Evolutionary conservation across 108 stramenopile genomes (phyloP).

Genomic region (Schizochytrium sp.): DNA sequence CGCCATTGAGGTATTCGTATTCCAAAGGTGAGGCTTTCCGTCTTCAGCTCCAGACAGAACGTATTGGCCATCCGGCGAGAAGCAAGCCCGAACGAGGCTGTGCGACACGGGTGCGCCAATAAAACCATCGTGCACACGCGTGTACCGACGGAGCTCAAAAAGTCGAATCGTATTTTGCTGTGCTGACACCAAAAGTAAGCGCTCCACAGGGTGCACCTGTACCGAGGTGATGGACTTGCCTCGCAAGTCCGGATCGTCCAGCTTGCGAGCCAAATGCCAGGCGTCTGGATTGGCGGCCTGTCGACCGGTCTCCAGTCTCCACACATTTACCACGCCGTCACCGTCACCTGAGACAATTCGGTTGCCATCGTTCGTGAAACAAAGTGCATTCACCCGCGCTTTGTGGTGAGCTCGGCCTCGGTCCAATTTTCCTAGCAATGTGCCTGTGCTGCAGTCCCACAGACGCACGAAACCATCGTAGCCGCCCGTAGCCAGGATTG

Average conservation of each 20-base stretch:
- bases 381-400: neutral
- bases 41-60: neutral
- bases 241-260: neutral
- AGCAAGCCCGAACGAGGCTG: neutral
- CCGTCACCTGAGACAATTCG: neutral
- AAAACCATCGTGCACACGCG: neutral
- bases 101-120: slow-evolving; percentile 2
- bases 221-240: neutral
- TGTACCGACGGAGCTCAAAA: neutral
- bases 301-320: neutral
- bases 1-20: neutral
- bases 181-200: neutral
- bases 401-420: neutral
- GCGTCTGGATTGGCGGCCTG: neutral
- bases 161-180: slow-evolving; percentile 8
- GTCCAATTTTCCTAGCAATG: neutral
- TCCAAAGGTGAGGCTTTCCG: neutral
- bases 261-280: neutral
- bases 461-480: slow-evolving; percentile 11
- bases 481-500: neutral
- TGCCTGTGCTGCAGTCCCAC: neutral
- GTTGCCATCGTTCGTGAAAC: slow-evolving; percentile 1
- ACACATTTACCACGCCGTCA: neutral
- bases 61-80: slow-evolving; percentile 6
- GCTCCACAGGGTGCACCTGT: neutral